phyloP scores from a whole-genome alignment of 352 stramenopile genomes.

The Phytopythium sindhum region DNA sequence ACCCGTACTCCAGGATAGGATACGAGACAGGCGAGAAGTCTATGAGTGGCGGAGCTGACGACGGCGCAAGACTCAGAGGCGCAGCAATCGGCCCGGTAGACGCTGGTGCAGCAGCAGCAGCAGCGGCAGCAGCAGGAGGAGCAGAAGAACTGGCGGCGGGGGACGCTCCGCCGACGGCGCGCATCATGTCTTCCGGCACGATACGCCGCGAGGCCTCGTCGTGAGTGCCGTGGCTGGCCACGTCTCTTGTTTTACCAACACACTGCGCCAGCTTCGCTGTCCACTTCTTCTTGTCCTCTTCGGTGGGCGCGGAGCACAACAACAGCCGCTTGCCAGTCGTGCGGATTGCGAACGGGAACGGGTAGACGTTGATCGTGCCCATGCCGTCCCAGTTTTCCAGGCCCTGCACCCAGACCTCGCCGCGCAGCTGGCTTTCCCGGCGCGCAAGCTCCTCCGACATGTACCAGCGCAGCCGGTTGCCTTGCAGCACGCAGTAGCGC shows the following conservation, averaged over 20 bases:
- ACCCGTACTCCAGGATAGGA: conserved; percentile 4
- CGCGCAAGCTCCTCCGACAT: conserved; percentile 49
- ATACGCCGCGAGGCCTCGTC: conserved; percentile 40
- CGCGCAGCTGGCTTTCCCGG: conserved; percentile 43
- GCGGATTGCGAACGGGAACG: conserved; percentile 61
- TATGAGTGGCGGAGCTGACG: conserved; percentile 8
- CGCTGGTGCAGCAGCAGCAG: no score
- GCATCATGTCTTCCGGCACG: conserved; percentile 48
- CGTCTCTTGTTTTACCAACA: conserved; percentile 21
- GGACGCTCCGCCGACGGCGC: conserved; percentile 2
- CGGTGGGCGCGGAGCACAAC: conserved; percentile 50
- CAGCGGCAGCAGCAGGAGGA: background rate
- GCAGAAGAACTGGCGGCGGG: background rate
- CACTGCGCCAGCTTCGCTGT: conserved; percentile 28
- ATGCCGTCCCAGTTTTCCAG: conserved; percentile 62
- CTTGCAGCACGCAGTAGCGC: conserved; percentile 66
- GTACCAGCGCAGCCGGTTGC: conserved; percentile 65
- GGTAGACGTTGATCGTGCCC: conserved; percentile 44
- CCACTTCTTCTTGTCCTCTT: conserved; percentile 45
- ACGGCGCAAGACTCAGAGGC: conserved; percentile 10
- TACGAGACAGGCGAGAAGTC: conserved; percentile 5
- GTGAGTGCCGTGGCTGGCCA: conserved; percentile 3
- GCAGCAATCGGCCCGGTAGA: background rate
- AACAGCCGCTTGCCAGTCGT: conserved; percentile 52
- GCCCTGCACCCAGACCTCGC: conserved; percentile 55